These are phyloP conservation scores for Ascoidea tarda DNA, from an alignment of 805 yeast genomes.

Conservation along the genomic window DNA sequence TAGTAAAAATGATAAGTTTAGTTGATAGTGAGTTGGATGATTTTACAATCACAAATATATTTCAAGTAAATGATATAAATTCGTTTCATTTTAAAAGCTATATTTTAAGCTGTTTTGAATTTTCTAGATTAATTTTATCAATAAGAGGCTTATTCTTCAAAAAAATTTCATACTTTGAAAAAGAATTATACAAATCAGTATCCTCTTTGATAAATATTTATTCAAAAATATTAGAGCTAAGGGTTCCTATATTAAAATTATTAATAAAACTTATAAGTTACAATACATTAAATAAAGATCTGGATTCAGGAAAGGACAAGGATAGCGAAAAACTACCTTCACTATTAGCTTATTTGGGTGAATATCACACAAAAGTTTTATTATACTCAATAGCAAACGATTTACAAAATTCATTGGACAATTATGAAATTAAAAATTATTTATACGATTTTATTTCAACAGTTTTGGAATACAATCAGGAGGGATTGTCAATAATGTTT, in stretches of 20 bases:
- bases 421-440: conserved; percentile 34
- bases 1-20: conserved; percentile 34
- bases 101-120: conserved; percentile 35
- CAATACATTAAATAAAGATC: conserved; percentile 12
- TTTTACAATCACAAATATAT: background rate
- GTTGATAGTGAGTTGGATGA: conserved; percentile 22
- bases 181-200: conserved; percentile 36
- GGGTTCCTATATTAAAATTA: conserved; percentile 38
- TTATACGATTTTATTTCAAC: conserved; percentile 54
- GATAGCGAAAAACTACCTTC: conserved; percentile 42
- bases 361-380: conserved; percentile 42
- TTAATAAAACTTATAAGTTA: conserved; percentile 44
- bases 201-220: conserved; percentile 47
- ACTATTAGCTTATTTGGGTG: conserved; percentile 66
- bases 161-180: conserved; percentile 48
- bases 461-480: conserved; percentile 58
- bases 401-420: conserved; percentile 40
- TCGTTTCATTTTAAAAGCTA: conserved; percentile 36
- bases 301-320: conserved; percentile 11
- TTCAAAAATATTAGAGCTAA: conserved; percentile 29
- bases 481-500: conserved; percentile 60
- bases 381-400: conserved; percentile 47
- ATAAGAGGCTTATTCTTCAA: conserved; percentile 31
- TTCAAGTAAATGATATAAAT: conserved; percentile 26
- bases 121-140: conserved; percentile 40